Conservation (phyloP, 371 early-diverging fungal species). For the Rhizopus arrhizus region DNA sequence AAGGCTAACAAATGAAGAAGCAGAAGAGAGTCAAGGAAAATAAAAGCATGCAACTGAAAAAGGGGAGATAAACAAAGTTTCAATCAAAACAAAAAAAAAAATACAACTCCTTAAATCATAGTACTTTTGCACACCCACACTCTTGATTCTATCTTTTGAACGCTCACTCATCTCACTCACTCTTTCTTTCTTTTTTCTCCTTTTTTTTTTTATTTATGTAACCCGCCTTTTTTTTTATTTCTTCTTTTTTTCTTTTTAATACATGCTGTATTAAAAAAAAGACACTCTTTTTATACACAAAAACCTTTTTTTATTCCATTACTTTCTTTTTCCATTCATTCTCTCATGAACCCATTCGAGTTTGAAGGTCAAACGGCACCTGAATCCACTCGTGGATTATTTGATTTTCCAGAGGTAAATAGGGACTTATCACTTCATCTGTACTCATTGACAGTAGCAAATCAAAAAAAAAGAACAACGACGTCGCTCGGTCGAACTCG, state of each 20-base stretch:
- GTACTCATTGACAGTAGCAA: neutral
- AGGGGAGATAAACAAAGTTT: slow-evolving; percentile 3
- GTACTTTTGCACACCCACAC: neutral
- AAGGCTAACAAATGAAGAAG: neutral
- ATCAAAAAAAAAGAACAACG: slow-evolving; percentile 8
- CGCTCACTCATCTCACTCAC: slow-evolving; percentile 1
- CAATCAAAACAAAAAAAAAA: slow-evolving; percentile 8
- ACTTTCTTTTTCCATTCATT: slow-evolving; percentile 28
- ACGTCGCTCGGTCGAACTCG: slow-evolving; percentile 11
- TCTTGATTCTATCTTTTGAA: neutral
- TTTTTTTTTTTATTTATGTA: slow-evolving; percentile 1
- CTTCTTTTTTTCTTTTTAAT: slow-evolving; percentile 10
- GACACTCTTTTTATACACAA: too few species aligned
- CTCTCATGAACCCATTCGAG: slow-evolving; percentile 1
- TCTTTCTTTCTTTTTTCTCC: neutral
- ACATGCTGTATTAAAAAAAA: neutral
- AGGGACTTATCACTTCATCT: neutral
- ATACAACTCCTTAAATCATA: slow-evolving; percentile 4
- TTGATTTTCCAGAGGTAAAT: slow-evolving; percentile 42
- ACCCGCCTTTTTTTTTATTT: slow-evolving; percentile 10
- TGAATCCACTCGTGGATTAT: slow-evolving; percentile 55
- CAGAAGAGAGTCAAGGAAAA: neutral
- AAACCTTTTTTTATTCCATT: slow-evolving; percentile 3
- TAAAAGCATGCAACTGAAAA: too few species aligned
- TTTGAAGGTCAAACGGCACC: slow-evolving; percentile 55